A percentile compares a stretch with the other conserved stretches of the same genome.
phyloP scores from a whole-genome alignment of 2,329 filamentous ascomycete genomes.

The Lasiodiplodia theobromae region DNA sequence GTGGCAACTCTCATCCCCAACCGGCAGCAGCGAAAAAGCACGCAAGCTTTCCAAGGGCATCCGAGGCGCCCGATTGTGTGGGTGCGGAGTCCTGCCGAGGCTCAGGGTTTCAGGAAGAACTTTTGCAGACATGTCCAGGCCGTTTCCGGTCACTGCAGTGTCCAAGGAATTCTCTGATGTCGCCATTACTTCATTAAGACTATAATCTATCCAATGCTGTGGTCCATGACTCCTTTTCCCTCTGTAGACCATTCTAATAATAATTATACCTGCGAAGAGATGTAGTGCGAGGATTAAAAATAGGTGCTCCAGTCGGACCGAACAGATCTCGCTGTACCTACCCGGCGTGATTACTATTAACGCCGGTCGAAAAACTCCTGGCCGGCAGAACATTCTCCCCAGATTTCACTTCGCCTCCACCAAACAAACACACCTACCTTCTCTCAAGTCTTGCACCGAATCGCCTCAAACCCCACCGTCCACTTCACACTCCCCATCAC shows the following conservation, averaged over 20 bases:
- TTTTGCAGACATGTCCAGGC: not conserved
- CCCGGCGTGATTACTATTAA: not conserved
- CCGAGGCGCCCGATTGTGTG: not conserved
- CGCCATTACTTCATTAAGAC: not conserved
- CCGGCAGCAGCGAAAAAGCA: too few relatives aligned
- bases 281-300: not conserved
- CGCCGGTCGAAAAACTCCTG: not conserved
- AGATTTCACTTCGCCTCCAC: not conserved
- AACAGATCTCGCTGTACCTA: not conserved
- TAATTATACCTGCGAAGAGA: not conserved
- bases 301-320: not conserved
- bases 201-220: not conserved
- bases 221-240: not conserved
- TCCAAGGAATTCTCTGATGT: not conserved
- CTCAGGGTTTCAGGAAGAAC: not conserved
- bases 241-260: not conserved
- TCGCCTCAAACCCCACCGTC: slow-evolving; percentile 42
- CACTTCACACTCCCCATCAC: slow-evolving; percentile 80
- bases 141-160: not conserved
- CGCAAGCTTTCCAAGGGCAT: not conserved
- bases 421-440: too few relatives aligned
- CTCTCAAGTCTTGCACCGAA: slow-evolving; percentile 22
- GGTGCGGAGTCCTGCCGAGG: not conserved
- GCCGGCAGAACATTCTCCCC: not conserved
- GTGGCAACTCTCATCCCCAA: too few relatives aligned